Conservation (phyloP, 2,329 filamentous ascomycete genomes). For the Metarhizium rileyi region DNA sequence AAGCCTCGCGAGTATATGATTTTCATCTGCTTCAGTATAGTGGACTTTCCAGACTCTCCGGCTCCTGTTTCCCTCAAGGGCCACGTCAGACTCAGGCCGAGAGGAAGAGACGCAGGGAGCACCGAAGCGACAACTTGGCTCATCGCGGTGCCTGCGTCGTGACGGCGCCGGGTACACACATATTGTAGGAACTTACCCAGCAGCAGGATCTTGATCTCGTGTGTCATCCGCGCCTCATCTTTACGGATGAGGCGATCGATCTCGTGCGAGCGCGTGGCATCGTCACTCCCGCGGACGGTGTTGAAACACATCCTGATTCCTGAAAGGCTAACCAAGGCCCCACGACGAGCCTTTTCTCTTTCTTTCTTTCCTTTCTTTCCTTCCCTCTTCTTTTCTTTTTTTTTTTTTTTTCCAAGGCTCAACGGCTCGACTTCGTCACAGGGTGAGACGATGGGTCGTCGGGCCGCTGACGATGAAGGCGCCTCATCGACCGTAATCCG, state of each 20-base stretch:
- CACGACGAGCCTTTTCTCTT: too few relatives aligned
- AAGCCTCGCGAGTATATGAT: conserved; percentile 94
- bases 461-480: neutral
- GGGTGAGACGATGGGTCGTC: neutral
- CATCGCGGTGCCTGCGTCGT: too few relatives aligned
- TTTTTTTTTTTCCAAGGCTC: neutral
- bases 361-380: too few relatives aligned
- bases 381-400: too few relatives aligned
- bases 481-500: too few relatives aligned
- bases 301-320: neutral
- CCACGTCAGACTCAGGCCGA: neutral
- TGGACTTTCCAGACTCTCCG: conserved; percentile 85
- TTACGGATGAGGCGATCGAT: conserved; percentile 79
- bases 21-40: conserved; percentile 97
- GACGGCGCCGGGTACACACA: neutral
- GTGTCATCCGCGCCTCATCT: conserved; percentile 78
- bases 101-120: neutral
- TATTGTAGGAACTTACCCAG: conserved; percentile 49
- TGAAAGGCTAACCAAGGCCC: too few relatives aligned
- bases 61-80: conserved; percentile 50
- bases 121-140: too few relatives aligned
- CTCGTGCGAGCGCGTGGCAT: conserved; percentile 53
- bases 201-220: conserved; percentile 88
- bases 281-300: conserved; percentile 17
- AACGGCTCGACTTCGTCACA: neutral